Conservation (phyloP, 805 yeast genomes). For the Saccharomycopsis javanensis region DNA sequence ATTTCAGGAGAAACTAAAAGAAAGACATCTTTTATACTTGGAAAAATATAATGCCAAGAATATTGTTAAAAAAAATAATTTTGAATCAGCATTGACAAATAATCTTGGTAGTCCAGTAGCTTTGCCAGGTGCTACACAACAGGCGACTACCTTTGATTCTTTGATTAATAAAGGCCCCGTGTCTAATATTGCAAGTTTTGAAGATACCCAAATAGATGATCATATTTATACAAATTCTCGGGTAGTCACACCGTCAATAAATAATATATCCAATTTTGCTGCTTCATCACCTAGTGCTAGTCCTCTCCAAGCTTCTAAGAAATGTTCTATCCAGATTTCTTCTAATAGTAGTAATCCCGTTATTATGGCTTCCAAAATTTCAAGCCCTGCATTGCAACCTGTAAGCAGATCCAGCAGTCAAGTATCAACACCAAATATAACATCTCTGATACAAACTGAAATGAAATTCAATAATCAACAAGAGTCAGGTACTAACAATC, state of each 20-base stretch:
- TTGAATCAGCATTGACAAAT: not conserved
- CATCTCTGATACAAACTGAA: not conserved
- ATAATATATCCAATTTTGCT: not conserved
- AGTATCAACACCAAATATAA: not conserved
- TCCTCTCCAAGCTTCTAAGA: not conserved
- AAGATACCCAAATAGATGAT: not conserved
- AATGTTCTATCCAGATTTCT: not conserved
- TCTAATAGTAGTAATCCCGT: not conserved
- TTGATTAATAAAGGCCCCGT: constrained; percentile 1
- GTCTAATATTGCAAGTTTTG: not conserved
- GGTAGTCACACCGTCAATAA: not conserved
- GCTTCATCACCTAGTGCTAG: not conserved
- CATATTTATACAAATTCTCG: not conserved
- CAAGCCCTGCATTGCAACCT: not conserved
- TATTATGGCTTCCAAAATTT: not conserved
- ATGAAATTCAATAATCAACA: not conserved
- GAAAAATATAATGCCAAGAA: constrained; percentile 23
- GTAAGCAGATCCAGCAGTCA: not conserved
- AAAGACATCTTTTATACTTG: constrained; percentile 30
- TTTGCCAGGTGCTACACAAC: constrained; percentile 1
- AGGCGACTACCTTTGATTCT: constrained; percentile 8
- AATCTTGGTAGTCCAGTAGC: not conserved
- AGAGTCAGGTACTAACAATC: not conserved
- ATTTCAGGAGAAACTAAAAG: constrained; percentile 37
- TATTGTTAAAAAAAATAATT: constrained; percentile 18